These are phyloP conservation scores for Thuidium tamariscinum DNA, from an alignment of 225 moss, liverwort and hornwort genomes.

Conservation along the genomic window DNA sequence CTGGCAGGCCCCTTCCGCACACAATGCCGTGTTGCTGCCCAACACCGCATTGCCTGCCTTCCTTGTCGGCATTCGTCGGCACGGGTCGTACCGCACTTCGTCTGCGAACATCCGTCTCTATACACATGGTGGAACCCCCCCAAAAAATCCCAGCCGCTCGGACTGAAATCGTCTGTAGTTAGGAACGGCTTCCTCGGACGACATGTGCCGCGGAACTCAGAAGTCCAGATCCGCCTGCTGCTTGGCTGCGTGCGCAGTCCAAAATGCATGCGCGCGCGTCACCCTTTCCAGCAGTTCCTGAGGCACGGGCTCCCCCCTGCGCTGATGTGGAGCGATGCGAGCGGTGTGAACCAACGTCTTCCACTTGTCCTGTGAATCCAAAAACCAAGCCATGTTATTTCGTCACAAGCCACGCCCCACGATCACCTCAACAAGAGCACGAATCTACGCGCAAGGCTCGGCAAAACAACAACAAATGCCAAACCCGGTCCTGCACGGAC, in stretches of 20 bases:
- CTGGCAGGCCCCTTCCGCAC: background rate
- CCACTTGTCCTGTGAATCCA: constrained; percentile 50
- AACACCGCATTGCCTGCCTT: background rate
- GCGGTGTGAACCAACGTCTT: constrained; percentile 66
- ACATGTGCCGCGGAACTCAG: background rate
- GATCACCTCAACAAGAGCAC: background rate
- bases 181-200: background rate
- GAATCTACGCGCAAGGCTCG: background rate
- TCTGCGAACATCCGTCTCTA: constrained; percentile 2
- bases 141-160: background rate
- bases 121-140: background rate
- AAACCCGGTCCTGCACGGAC: background rate
- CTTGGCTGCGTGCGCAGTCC: constrained; percentile 62
- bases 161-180: background rate
- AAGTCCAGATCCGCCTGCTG: constrained; percentile 64
- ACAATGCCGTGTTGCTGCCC: background rate
- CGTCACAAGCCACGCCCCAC: background rate
- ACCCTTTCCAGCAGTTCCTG: constrained; percentile 56
- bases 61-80: background rate
- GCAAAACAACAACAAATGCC: background rate
- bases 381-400: background rate
- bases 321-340: constrained; percentile 62
- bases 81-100: background rate
- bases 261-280: constrained; percentile 47
- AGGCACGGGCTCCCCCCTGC: constrained; percentile 59